Conservation (phyloP, 139 green algal species). For the Closterium sp. region DNA sequence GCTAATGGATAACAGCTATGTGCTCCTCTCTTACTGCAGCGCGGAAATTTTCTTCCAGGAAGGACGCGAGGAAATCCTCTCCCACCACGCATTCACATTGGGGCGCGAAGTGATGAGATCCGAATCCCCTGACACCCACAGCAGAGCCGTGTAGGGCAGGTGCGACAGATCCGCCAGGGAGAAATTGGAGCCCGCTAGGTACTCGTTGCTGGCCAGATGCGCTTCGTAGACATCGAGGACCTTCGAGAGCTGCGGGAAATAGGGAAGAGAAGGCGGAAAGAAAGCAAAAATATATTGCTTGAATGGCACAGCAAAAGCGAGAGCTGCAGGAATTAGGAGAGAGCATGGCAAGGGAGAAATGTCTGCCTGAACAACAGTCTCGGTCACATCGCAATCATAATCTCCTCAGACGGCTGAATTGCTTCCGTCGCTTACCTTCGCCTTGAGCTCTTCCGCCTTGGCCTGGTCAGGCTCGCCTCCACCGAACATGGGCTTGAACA, state of each 20-base stretch:
- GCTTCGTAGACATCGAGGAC: slow-evolving; percentile 51
- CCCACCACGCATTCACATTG: slow-evolving; percentile 49
- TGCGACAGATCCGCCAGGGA: slow-evolving; percentile 45
- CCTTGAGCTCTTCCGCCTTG: slow-evolving; percentile 18
- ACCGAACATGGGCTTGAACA: slow-evolving; percentile 37
- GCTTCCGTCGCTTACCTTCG: slow-evolving; percentile 15
- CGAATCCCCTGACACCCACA: slow-evolving; percentile 16
- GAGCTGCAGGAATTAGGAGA: too few species aligned
- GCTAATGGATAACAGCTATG: too few species aligned
- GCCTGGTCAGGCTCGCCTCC: slow-evolving; percentile 21
- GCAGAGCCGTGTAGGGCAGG: slow-evolving; percentile 40
- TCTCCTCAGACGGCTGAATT: too few species aligned
- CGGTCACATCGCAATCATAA: too few species aligned
- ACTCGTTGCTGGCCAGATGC: slow-evolving; percentile 44
- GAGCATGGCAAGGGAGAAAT: too few species aligned
- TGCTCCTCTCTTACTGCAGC: not conserved
- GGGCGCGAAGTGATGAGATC: slow-evolving; percentile 26
- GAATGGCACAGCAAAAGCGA: too few species aligned
- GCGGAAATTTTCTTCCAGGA: slow-evolving; percentile 43
- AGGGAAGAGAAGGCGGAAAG: not conserved
- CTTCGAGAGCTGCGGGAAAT: not conserved
- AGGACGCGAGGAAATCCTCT: slow-evolving; percentile 44
- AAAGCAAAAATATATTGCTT: too few species aligned
- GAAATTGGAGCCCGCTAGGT: slow-evolving; percentile 45
- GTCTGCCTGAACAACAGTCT: too few species aligned